phyloP scores from a whole-genome alignment of 2,329 filamentous ascomycete genomes.

The Fusarium sp. region DNA sequence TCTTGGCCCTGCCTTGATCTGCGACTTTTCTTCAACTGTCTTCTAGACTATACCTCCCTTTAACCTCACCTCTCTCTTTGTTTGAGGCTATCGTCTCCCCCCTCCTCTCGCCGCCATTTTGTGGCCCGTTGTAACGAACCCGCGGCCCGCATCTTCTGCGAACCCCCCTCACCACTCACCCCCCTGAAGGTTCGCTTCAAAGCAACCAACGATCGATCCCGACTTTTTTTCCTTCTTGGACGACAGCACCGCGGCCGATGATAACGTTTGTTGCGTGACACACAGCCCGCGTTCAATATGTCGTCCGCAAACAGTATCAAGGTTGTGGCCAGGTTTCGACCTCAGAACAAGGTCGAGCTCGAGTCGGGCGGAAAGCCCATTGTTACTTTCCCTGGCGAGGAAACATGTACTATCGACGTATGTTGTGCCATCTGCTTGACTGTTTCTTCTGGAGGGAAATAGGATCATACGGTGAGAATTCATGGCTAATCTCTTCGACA shows the following conservation, averaged over 20 bases:
- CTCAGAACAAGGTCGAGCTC: slow-evolving; percentile 95
- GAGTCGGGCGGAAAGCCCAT: slow-evolving; percentile 92
- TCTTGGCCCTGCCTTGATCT: slow-evolving; percentile 37
- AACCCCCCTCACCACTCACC: slow-evolving; percentile 35
- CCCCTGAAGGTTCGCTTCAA: slow-evolving; percentile 38
- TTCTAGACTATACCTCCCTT: slow-evolving; percentile 16
- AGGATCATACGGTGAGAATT: slow-evolving; percentile 11
- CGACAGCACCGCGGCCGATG: slow-evolving; percentile 46
- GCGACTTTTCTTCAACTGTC: slow-evolving; percentile 19
- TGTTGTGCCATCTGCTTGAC: slow-evolving; percentile 51
- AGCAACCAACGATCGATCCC: slow-evolving; percentile 36
- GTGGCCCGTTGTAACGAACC: slow-evolving; percentile 41
- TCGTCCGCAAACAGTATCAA: slow-evolving; percentile 75
- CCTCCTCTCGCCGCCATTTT: slow-evolving; percentile 43
- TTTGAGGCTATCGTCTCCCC: slow-evolving; percentile 28
- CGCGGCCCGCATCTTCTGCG: slow-evolving; percentile 44
- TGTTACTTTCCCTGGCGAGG: slow-evolving; percentile 87
- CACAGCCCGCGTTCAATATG: slow-evolving; percentile 55
- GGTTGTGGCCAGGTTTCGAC: slow-evolving; percentile 98
- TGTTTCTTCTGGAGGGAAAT: background rate
- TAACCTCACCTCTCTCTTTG: slow-evolving; percentile 24
- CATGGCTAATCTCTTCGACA: slow-evolving; percentile 56
- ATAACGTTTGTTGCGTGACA: slow-evolving; percentile 44
- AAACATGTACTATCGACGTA: slow-evolving; percentile 90
- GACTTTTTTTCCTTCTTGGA: slow-evolving; percentile 27